A percentile compares a stretch with the other conserved stretches of the same genome.
phyloP scores from a whole-genome alignment of 164 flowering plant genomes.

The Tetrastigma voinierianum region DNA sequence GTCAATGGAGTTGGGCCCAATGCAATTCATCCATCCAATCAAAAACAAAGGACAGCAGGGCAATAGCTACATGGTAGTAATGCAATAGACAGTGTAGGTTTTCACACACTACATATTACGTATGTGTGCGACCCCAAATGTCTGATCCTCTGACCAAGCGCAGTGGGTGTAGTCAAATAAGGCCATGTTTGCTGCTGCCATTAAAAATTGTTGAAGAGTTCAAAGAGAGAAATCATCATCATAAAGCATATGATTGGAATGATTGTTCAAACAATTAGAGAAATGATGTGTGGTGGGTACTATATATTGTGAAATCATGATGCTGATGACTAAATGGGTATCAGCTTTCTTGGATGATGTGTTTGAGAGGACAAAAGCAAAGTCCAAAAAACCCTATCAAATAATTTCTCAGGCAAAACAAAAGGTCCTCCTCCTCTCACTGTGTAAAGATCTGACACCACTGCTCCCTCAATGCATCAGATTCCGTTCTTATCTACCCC shows the following conservation, averaged over 20 bases:
- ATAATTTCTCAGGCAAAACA: conserved; percentile 20
- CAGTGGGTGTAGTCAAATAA: no score
- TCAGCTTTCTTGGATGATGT: conserved; percentile 29
- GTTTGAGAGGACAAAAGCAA: conserved; percentile 41
- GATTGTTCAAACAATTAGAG: conserved; percentile 2
- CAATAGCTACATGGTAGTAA: no score
- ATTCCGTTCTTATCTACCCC: conserved; percentile 27
- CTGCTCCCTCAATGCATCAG: conserved; percentile 15
- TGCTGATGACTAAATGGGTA: conserved; percentile 8
- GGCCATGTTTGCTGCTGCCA: no score
- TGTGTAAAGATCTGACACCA: conserved; percentile 27
- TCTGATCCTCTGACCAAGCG: no score
- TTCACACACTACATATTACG: no score
- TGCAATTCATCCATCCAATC: no score
- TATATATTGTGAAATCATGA: conserved; percentile 39
- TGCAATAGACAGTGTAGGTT: no score
- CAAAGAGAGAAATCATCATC: background rate
- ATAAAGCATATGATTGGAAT: conserved; percentile 14
- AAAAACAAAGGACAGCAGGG: no score
- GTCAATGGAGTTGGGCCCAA: no score
- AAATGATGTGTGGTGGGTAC: conserved; percentile 8
- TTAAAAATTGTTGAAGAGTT: no score
- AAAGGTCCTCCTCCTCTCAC: conserved; percentile 15
- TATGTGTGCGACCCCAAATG: no score
- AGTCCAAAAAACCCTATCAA: conserved; percentile 11